phyloP scores from a whole-genome alignment of 2,329 filamentous ascomycete species.

The Furcasterigmium furcatum region DNA sequence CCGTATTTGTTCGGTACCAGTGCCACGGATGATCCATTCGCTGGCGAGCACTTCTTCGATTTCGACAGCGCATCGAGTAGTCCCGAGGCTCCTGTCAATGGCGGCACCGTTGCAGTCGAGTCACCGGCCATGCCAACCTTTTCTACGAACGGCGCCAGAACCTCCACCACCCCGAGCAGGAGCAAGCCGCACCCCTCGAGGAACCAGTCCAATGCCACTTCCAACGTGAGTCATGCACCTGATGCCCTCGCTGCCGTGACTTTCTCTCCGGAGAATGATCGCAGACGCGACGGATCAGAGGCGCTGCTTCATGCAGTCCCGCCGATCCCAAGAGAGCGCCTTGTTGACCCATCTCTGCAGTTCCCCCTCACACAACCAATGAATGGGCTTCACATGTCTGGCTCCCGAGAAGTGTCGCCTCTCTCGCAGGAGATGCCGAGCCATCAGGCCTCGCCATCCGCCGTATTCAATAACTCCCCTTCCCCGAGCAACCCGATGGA shows the following conservation, averaged over 20 bases:
- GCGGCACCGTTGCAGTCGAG: slow-evolving; percentile 26
- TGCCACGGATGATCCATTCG: slow-evolving; percentile 35
- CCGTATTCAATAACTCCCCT: slow-evolving; percentile 42
- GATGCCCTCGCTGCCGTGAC: no score
- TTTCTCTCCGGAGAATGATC: no score
- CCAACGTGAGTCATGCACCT: no score
- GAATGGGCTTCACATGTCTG: slow-evolving; percentile 41
- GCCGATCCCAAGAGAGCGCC: no score
- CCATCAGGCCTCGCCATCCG: slow-evolving; percentile 48
- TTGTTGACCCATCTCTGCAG: slow-evolving; percentile 37
- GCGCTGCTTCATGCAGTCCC: no score
- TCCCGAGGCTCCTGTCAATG: slow-evolving; percentile 33
- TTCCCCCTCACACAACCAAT: slow-evolving; percentile 48
- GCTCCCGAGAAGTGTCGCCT: slow-evolving; percentile 53
- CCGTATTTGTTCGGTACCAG: slow-evolving; percentile 28
- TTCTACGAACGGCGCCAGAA: slow-evolving; percentile 26
- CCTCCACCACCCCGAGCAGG: slow-evolving; percentile 19
- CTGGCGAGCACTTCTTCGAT: slow-evolving; percentile 48
- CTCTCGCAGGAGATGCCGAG: slow-evolving; percentile 45
- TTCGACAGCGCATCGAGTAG: slow-evolving; percentile 59
- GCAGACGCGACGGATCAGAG: no score
- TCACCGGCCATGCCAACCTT: slow-evolving; percentile 39
- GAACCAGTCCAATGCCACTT: slow-evolving; percentile 19
- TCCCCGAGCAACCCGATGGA: slow-evolving; percentile 40
- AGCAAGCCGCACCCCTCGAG: slow-evolving; percentile 23